These are phyloP conservation scores for Zopfia rhizophila DNA, from an alignment of 2,329 filamentous ascomycete genomes.

Conservation along the genomic window DNA sequence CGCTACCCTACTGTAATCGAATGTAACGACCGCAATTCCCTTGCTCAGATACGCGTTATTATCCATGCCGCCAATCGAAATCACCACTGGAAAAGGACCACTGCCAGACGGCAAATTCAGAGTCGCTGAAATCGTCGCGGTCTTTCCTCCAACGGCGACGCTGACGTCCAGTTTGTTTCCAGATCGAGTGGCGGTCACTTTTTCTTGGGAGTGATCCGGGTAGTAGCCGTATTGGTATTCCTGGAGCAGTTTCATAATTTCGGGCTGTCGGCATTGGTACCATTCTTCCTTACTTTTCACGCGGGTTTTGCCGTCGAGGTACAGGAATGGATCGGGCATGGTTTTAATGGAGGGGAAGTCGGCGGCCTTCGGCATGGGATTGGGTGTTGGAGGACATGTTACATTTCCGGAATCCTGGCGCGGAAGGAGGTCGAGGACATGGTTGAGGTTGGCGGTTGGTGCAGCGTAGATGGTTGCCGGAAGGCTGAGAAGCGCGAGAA, in stretches of 20 bases:
- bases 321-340: constrained; percentile 59
- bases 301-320: constrained; percentile 56
- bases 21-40: constrained; percentile 62
- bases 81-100: constrained; percentile 57
- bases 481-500: constrained; percentile 18
- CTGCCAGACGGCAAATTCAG: constrained; percentile 55
- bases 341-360: constrained; percentile 34
- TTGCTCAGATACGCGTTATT: constrained; percentile 59
- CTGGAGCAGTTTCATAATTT: constrained; percentile 62
- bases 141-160: constrained; percentile 57
- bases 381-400: constrained; percentile 39
- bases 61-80: constrained; percentile 63
- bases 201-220: constrained; percentile 60
- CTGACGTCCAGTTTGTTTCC: constrained; percentile 57
- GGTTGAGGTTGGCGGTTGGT: constrained; percentile 11
- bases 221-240: constrained; percentile 65
- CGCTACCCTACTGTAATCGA: constrained; percentile 61
- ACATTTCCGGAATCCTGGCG: constrained; percentile 29
- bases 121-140: constrained; percentile 57
- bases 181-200: constrained; percentile 59
- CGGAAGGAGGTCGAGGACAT: constrained; percentile 25
- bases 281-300: constrained; percentile 60
- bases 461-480: constrained; percentile 16
- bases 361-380: constrained; percentile 38
- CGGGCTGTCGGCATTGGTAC: constrained; percentile 61